phyloP scores from a whole-genome alignment of 2,329 filamentous ascomycete genomes.

The Ascochyta fabae region DNA sequence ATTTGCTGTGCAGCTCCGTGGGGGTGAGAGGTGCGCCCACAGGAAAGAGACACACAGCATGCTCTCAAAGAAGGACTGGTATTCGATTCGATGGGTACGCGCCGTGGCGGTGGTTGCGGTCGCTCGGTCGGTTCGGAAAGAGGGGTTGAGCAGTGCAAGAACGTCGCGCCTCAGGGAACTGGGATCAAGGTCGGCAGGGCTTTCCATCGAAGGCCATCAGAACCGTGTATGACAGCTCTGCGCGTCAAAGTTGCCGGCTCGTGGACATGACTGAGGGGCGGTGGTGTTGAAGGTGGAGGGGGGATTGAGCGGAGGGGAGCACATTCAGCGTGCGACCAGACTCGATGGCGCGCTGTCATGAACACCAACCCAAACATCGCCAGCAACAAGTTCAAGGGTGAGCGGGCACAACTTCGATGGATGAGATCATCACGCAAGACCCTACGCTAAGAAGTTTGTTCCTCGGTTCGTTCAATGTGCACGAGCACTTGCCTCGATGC shows the following conservation, averaged over 20 bases:
- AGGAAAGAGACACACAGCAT: too few species aligned
- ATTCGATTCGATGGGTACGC: neutral
- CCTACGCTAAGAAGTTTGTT: neutral
- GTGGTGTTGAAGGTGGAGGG: neutral
- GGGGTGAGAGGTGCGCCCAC: neutral
- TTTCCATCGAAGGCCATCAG: neutral
- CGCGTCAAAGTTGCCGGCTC: neutral
- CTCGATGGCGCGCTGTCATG: neutral
- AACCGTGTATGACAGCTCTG: neutral
- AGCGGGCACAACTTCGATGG: neutral
- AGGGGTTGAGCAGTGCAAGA: neutral
- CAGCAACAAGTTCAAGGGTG: neutral
- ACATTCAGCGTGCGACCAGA: neutral
- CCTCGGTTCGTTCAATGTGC: neutral
- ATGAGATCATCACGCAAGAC: conserved; percentile 3
- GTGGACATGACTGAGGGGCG: neutral
- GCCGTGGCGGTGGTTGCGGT: neutral
- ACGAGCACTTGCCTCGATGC: conserved; percentile 1
- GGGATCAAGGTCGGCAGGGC: neutral
- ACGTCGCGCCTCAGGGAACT: conserved; percentile 2
- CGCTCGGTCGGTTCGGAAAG: neutral
- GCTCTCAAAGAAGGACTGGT: neutral
- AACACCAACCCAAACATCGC: neutral
- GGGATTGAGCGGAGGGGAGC: neutral
- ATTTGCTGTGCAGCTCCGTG: neutral